Evolutionary conservation across 805 yeast species (phyloP), one percentile per base, ranked within the genome.

Genomic region (Sungouiella blattae): DNA sequence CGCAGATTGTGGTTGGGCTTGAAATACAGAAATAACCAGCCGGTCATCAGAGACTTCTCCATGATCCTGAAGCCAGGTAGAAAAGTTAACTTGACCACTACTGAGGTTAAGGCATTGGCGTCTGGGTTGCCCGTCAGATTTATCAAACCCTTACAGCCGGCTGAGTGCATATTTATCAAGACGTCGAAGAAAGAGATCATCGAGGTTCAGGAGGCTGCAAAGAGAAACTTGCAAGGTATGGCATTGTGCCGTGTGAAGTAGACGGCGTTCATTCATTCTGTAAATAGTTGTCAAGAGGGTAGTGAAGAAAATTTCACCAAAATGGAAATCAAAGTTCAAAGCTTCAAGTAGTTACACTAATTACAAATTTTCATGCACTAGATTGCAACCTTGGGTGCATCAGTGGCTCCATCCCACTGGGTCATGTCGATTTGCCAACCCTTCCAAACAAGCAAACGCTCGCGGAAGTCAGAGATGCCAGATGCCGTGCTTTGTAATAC

Each of bases 1-100:
- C 78, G 98, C 53, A 74, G 95, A 48, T 71, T 93, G 33, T 93
- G 98, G 98, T 60, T 93, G 14, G 94, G 89, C 2, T 68, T 93
- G 57, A 93, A 93, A 58, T 93, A 93, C 60, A 77, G 91, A 54
- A 77, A 87, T 45, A 78, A 82, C 53, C 68, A 71, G 47, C 83
- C 96, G 0, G 95, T 93, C 12, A 69, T 93, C 44, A 72, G 78
- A 46, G 73, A 77, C 36, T 76, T 88, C 50, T 71, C 76, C 20
- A 69, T 91, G 48, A 78, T 93, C 20, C 83, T 93, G 29, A 88
- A 83, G 53, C 98, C 98, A 26, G 86, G 82, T 52, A 73, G 91
- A 55, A 73, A 81, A 55, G 83, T 89, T 14, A 62, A 70, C 45
- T 77, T 88, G 49, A 63, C 73, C 1, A 62, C 69, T 14, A 69